A percentile compares a stretch with the other conserved stretches of the same genome.
Evolutionary conservation across 805 yeast species (phyloP).

Genomic region (Saccharomyces eubayanus): DNA sequence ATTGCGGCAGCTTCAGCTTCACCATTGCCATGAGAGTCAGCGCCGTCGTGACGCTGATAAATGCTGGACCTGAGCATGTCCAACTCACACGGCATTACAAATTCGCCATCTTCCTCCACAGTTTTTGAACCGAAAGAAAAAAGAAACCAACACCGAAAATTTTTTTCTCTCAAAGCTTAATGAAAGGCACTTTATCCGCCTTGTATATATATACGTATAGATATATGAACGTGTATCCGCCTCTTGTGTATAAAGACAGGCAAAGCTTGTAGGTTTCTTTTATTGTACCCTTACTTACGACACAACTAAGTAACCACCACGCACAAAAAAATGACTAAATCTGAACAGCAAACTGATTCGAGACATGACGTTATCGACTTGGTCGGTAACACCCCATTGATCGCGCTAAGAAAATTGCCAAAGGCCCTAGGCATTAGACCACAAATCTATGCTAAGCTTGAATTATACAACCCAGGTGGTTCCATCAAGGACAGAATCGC

Average conservation of each 20-base stretch:
- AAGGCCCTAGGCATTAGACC: slow-evolving; percentile 70
- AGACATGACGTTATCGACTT: slow-evolving; percentile 52
- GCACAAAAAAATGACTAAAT: not conserved
- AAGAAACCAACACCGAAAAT: not conserved
- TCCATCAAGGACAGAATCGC: slow-evolving; percentile 87
- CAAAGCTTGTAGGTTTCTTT: not conserved
- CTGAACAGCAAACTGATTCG: slow-evolving; percentile 11
- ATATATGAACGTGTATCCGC: not conserved
- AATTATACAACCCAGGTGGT: slow-evolving; percentile 82
- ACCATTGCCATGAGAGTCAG: not conserved
- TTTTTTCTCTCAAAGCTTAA: not conserved
- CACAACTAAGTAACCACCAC: not conserved
- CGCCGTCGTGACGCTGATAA: not conserved
- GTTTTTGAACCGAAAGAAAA: not conserved
- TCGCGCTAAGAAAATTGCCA: slow-evolving; percentile 66
- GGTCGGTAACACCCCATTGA: slow-evolving; percentile 81
- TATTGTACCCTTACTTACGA: not conserved
- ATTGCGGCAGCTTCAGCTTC: not conserved
- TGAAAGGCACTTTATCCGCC: not conserved
- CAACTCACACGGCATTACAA: not conserved
- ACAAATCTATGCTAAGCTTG: slow-evolving; percentile 62
- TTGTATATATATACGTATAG: not conserved
- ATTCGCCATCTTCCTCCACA: not conserved
- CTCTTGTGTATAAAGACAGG: not conserved
- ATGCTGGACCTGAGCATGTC: not conserved